Conservation (phyloP, 2,329 filamentous ascomycete genomes). For the Rutstroemia sp. region DNA sequence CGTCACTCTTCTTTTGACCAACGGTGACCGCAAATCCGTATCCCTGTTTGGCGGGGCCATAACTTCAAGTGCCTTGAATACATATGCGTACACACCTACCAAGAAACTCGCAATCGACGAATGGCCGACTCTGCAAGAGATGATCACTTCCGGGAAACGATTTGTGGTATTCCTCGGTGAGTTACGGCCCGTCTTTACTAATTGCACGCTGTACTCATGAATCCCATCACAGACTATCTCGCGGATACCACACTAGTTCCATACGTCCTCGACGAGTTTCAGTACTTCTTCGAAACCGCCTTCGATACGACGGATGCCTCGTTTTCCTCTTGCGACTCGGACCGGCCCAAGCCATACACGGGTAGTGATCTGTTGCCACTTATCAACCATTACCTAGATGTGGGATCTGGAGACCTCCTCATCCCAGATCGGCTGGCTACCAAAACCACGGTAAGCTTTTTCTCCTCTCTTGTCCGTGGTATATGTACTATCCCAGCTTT, state of each 20-base stretch:
- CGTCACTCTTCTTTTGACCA: conserved; percentile 56
- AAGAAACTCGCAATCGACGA: conserved; percentile 36
- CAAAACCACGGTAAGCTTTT: conserved; percentile 22
- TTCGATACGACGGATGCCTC: conserved; percentile 46
- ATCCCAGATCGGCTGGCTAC: conserved; percentile 44
- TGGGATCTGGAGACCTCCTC: conserved; percentile 36
- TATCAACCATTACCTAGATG: conserved; percentile 59
- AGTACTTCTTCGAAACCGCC: conserved; percentile 64
- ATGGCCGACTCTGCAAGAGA: conserved; percentile 62
- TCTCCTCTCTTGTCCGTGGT: too few species aligned
- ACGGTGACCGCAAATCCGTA: conserved; percentile 49
- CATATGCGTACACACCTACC: conserved; percentile 25
- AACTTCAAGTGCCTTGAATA: conserved; percentile 16
- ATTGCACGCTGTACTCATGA: background rate
- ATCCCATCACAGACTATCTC: conserved; percentile 47
- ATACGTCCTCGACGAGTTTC: conserved; percentile 58
- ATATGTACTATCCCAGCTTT: background rate
- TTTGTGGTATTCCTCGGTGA: conserved; percentile 65
- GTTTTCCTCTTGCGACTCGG: conserved; percentile 58
- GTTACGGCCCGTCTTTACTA: background rate
- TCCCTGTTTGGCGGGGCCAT: conserved; percentile 41
- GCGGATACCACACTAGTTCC: conserved; percentile 42
- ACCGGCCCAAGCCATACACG: conserved; percentile 47
- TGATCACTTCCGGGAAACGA: conserved; percentile 56
- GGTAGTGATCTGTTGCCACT: conserved; percentile 42